Evolutionary conservation across 805 yeast species (phyloP).

Genomic region (Wickerhamiella siamensis): DNA sequence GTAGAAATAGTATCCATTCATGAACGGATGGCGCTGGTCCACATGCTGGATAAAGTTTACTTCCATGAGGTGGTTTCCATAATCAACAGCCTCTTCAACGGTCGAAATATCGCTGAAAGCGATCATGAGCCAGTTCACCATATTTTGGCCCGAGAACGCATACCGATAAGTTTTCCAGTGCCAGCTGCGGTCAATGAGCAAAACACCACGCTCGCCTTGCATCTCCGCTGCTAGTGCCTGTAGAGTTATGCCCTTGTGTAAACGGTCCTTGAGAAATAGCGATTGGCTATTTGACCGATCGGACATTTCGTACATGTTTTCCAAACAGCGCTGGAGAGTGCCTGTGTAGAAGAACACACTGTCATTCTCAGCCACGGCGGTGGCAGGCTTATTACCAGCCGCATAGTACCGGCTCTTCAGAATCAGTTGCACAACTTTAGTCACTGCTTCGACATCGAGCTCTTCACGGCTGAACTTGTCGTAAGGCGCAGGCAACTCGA

Average conservation of each 20-base stretch:
- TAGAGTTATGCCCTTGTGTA: constrained; percentile 29
- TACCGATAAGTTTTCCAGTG: constrained; percentile 66
- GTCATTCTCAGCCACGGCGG: constrained; percentile 2
- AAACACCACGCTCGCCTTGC: constrained; percentile 48
- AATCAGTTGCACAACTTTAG: constrained; percentile 12
- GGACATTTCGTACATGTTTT: constrained; percentile 33
- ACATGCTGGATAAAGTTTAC: constrained; percentile 67
- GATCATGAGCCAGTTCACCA: constrained; percentile 74
- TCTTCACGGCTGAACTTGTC: constrained; percentile 72
- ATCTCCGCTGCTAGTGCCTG: constrained; percentile 46
- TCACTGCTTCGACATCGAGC: constrained; percentile 76
- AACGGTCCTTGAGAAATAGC: constrained; percentile 13
- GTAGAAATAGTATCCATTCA: constrained; percentile 90
- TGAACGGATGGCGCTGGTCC: constrained; percentile 63
- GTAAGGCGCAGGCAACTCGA: constrained; percentile 9
- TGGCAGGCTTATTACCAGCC: constrained; percentile 1
- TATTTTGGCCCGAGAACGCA: constrained; percentile 73
- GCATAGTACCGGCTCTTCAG: constrained; percentile 12
- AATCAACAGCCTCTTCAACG: constrained; percentile 69
- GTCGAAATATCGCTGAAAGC: constrained; percentile 66
- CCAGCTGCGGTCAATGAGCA: constrained; percentile 73
- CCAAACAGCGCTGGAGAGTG: constrained; percentile 51
- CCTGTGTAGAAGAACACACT: constrained; percentile 68
- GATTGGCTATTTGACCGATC: neutral
- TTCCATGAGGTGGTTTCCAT: constrained; percentile 66